Evolutionary conservation across 2,329 filamentous ascomycete genomes (phyloP), one percentile per base, ranked within the genome.

Genomic region (Cladosporium oxysporum): DNA sequence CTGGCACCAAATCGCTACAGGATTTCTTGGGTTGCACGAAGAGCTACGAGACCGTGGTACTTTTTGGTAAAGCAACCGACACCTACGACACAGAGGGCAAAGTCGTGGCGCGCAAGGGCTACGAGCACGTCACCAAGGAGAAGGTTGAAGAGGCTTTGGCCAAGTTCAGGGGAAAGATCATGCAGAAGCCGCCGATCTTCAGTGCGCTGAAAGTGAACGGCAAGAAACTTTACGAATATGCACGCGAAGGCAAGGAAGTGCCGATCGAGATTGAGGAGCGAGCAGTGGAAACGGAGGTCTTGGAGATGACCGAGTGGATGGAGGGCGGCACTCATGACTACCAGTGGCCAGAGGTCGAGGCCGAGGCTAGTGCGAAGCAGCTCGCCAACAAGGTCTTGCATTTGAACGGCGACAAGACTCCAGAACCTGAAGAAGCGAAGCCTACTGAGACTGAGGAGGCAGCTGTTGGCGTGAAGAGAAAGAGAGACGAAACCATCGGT

Each of bases 211-310:
- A 94, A 78, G 92, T 97, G 78, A 87, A 97, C 71, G 95, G 95
- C 2, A 97, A 97, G 82, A 91, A 92, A 37, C 84, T 97, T 58
- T 99, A 99, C 77, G 93, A 99, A 79, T 98, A 98, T 78, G 95
- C 95, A 23, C 86, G 95, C 58, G 92, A 93, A 76, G 95, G 95
- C 18, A 92, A 90, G 74, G 87, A 91, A 41, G 89, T 97, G 18
- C 95, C 95, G 0, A 84, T 90, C 65, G 90, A 96, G 76, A 95
- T 99, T 66, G 84, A 93, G 76, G 87, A 90, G 63, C 83, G 94
- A 66, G 86, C 91, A 1, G 91, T 98, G 47, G 88, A 92, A 62
- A 91, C 96, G 0, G 79, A 85, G 57, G 86, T 93, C 44, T 78
- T 97, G 71, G 91, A 96, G 76, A 78, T 98, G 66, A 75, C 96